Evolutionary conservation across 2,329 filamentous ascomycete genomes (phyloP).

Genomic region (Colletotrichum lindemuthianum): DNA sequence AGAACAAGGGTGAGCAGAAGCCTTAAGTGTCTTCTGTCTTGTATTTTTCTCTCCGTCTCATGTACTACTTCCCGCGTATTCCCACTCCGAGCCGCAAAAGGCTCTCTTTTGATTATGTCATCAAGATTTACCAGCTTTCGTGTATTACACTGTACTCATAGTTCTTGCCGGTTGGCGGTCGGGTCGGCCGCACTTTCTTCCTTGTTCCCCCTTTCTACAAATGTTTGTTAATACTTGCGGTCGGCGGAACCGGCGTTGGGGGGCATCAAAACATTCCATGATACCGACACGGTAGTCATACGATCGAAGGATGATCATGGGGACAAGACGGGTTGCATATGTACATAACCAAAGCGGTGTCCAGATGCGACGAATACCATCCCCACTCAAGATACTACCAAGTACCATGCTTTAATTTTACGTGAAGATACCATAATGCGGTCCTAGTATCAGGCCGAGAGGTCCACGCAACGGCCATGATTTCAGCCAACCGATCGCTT

Average conservation of each 20-base stretch:
- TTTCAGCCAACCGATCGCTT: no score
- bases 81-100: background rate
- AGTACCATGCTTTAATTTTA: background rate
- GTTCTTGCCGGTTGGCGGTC: conserved; percentile 45
- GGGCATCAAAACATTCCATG: conserved; percentile 59
- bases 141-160: conserved; percentile 65
- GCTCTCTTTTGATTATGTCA: conserved; percentile 42
- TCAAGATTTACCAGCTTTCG: conserved; percentile 49
- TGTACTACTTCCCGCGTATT: background rate
- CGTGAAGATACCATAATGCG: no score
- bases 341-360: conserved; percentile 53
- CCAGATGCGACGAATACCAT: conserved; percentile 64
- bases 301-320: conserved; percentile 53
- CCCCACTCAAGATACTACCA: conserved; percentile 59
- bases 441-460: no score
- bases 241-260: conserved; percentile 60
- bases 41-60: conserved; percentile 38
- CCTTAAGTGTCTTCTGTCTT: conserved; percentile 57
- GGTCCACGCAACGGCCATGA: no score
- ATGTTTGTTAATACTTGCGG: conserved; percentile 58
- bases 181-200: conserved; percentile 42
- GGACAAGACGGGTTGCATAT: conserved; percentile 55
- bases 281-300: conserved; percentile 55
- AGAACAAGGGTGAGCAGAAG: conserved; percentile 79
- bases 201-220: conserved; percentile 50